Base-by-base conservation (phyloP, 495 filamentous ascomycete species). In the Hypoxylon fragiforme region DNA sequence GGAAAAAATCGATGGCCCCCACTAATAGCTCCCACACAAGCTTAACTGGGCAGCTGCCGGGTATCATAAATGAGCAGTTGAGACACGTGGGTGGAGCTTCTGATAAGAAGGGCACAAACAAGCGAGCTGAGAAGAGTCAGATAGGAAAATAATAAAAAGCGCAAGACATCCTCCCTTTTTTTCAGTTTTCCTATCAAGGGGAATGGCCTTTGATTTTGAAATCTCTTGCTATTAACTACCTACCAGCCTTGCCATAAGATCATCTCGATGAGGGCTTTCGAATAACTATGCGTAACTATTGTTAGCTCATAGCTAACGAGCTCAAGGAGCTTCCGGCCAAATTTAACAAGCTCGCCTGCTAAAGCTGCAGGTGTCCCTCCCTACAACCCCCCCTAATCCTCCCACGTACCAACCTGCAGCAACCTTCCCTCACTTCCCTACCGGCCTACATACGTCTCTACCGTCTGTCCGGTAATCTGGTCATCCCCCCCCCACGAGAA, bases 91-190 rank as follows among this genome's bases (percentile, higher is more conserved):
- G 58, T 62, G 58, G 58, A 56, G 46, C 58, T 32, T 38, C n/a
- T n/a, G n/a, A n/a, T n/a, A 11, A 15, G 15, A 7, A 40, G 26
- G 32, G 28, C 21, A 48, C 30, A 36, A n/a, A n/a, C 18, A 48
- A 40, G 32, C 47, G 42, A 41, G 46, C 36, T 28, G 24, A 9
- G 24, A 52, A 36, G 51, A 56, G 44, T 40, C 47, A 46, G 52
- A 21, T 37, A 35, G 36, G 47, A 52, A 52, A 62, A 43, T n/a
- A 52, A 62, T 62, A 62, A 62, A 60, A 62, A 50, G 58, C 41
- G 52, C 47, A 46, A 52, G 37, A 46, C 58, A 48, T 47, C 58
- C 58, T 56, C 58, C 24, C 24, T 9, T 28, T 28, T 28, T 28
- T 28, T 28, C 24, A 28, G 24, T 28, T 9, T 28, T 28, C 9